Base-by-base conservation (phyloP, 129 eudicot species). In the Centrapalus pauciflorus region DNA sequence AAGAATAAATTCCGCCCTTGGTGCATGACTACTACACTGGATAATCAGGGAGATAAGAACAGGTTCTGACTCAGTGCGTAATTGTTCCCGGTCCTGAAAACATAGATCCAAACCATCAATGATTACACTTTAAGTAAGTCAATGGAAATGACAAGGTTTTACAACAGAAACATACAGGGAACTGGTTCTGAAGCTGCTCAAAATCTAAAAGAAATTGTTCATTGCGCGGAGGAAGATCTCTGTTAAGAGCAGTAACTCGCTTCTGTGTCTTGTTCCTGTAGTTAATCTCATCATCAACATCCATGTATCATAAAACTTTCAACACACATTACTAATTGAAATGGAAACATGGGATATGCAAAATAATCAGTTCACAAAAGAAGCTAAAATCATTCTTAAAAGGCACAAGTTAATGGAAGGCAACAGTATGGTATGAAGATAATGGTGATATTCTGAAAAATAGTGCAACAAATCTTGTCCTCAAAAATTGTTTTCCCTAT, bases 11-110 rank as follows among this genome's bases (percentile, higher is more conserved):
- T 93, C 96, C 40, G 96, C 98, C 56, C 95, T 74, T 56, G 98
- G 98, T 67, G 98, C 95, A 74, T 93, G 98, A 63, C 76, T 75
- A 61, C 96, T 88, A 56, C 96, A 93, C 72, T 93, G 95, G 69
- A 93, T 82, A 77, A 93, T 92, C 67, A 88, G 83, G 70, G 98
- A 82, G 23, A 93, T 78, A 14, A 93, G 84, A 49, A 89, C 89
- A 32, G 95, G 83, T 75, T 93, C 98, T 59, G 96, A 84, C 74
- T 84, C 96, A 30, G 83, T 76, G 17, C 98, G 89, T 72, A 93
- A 58, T 69, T 84, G 96, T 78, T 86, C 98, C 69, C 85, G 87
- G 61, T 93, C 98, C 98, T 93, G 87, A 45, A 57, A 76, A 57
- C 7, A 62, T 35, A 58, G 28, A 14, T 51, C 35, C 50, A 55